Base-by-base conservation (phyloP, 2,329 filamentous ascomycete species). In the Chaetomium sp. region DNA sequence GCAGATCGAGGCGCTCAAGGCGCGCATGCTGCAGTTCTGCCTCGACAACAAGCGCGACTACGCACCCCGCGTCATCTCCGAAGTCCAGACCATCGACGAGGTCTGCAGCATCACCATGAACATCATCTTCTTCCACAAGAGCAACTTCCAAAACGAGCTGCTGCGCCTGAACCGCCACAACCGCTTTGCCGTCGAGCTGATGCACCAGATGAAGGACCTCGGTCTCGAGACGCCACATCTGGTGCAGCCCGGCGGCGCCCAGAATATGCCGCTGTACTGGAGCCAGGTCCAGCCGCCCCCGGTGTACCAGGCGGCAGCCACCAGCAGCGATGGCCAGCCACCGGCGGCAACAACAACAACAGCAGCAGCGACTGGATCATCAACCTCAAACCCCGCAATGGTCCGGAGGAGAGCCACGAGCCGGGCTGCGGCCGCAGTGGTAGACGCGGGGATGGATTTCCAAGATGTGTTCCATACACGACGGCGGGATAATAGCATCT, bases 111-210 rank as follows among this genome's bases (percentile, higher is more conserved):
- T 95, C 66, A 91, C 85, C 4, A 80, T 96, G 66, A 96, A 96
- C 71, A 84, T 97, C 55, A 86, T 96, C 66, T 96, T 96, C 76
- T 96, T 96, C 77, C 95, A 96, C 80, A 96, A 96, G 71, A 90
- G 87, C 57, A 96, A 92, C 70, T 96, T 88, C 82, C 92, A 97
- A 69, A 96, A 96, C 68, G 92, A 97, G 69, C 78, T 95, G 45
- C 78, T 96, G 32, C 91, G 92, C 73, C 80, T 97, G 2, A 89
- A 88, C 64, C 84, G 92, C 14, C 88, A 94, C 65, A 96, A 96
- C 78, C 94, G 91, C 68, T 96, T 97, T 71, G 91, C 95, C 62
- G 91, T 88, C 61, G 90, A 94, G 59, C 76, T 97, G 66, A 95
- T 96, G 87, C 78, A 88, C 40, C 84, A 89, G 54, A 91, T 96